Conservation (phyloP, 2,329 filamentous ascomycete species). For the Aspergillus sp. region DNA sequence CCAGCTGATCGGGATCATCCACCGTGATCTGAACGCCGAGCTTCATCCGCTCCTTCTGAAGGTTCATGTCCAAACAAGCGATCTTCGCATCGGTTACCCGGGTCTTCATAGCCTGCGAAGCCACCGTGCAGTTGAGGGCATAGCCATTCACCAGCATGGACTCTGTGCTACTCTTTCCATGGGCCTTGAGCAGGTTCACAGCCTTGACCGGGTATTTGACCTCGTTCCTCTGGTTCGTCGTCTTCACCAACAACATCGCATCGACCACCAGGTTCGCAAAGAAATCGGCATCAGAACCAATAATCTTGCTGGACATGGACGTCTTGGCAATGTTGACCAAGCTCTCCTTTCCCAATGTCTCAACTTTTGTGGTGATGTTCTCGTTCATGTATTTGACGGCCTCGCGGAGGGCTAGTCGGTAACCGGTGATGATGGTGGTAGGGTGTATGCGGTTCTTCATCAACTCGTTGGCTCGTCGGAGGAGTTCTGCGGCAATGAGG, state of each 20-base stretch:
- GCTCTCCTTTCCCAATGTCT: constrained; percentile 84
- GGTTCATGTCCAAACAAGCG: constrained; percentile 93
- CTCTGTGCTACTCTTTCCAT: constrained; percentile 88
- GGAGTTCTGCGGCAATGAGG: constrained; percentile 91
- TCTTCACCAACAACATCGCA: constrained; percentile 92
- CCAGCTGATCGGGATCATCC: constrained; percentile 93
- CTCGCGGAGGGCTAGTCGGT: constrained; percentile 90
- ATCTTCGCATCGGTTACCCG: constrained; percentile 93
- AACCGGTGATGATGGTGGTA: constrained; percentile 98
- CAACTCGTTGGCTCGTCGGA: constrained; percentile 91
- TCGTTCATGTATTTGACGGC: constrained; percentile 99
- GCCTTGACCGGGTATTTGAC: constrained; percentile 98
- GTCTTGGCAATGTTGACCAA: constrained; percentile 95
- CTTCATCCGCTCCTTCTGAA: constrained; percentile 99
- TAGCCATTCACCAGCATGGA: constrained; percentile 93
- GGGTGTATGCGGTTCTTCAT: constrained; percentile 99
- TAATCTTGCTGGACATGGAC: constrained; percentile 99
- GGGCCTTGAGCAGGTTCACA: constrained; percentile 97
- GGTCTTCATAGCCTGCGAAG: constrained; percentile 96
- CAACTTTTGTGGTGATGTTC: constrained; percentile 94
- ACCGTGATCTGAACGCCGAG: constrained; percentile 97
- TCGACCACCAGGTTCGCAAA: constrained; percentile 98
- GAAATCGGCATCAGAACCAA: constrained; percentile 92
- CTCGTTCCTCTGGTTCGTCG: constrained; percentile 85
- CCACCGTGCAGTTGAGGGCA: constrained; percentile 96